Evolutionary conservation across 768 basidiomycete genomes (phyloP), one percentile per base, ranked within the genome.

Genomic region (Suillus tomentosus): DNA sequence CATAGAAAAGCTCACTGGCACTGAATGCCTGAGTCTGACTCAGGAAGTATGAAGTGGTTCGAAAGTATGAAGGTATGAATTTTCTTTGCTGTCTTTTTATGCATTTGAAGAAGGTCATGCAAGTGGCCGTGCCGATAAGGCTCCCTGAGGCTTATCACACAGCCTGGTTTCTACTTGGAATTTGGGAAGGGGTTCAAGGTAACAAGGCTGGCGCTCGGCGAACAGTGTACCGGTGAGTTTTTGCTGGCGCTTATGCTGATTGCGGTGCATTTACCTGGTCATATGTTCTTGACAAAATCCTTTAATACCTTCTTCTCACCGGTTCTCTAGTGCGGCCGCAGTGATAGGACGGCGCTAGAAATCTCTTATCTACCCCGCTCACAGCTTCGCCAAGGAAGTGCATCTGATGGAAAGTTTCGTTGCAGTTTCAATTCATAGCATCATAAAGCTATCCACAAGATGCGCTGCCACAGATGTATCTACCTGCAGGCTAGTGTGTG

Each of bases 111-210:
- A 34, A 34, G 27, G 31, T 31, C 31, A 31, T 31, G 31, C 24
- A 51, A 51, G 31, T 19, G 27, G 19, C 19, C 17, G 3, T 54
- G 31, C 17, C 10, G 31, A 54, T 34, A 31, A 31, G 31, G 31
- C 31, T 31, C 19, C n/a, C n/a, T n/a, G n/a, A 54, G 53, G 31
- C 31, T 31, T 54, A 34, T 37, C 50, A 31, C 67, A 48, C 24
- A 53, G 36, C 61, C 60, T 63, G 54, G 42, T 56, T 62, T 61
- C 37, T 65, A 50, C 24, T 8, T 51, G 15, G 15, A 8, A 17
- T 51, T 17, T 17, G 15, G 14, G 48, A 15, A 50, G 22, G 47
- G 24, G 24, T 50, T 24, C 50, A 14, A 24, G 15, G 50, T 9
- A 27, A 27, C 24, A 27, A 50, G 24, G 50, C 24, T 31, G 8